Percentiles rank a stretch among this genome's conserved stretches.
Evolutionary conservation across 371 early-diverging fungal genomes (phyloP).

Genomic region (Smittium culicis): DNA sequence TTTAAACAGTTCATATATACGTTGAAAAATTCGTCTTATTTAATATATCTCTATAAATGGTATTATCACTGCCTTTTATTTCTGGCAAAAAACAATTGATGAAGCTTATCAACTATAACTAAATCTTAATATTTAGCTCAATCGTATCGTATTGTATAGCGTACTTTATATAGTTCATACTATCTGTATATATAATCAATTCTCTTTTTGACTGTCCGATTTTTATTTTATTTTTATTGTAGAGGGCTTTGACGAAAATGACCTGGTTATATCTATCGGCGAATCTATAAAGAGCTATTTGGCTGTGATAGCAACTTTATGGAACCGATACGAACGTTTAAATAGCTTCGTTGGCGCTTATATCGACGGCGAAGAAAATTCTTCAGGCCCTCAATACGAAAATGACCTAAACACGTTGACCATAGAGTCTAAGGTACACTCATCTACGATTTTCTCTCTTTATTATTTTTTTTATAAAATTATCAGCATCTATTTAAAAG

Average conservation of each 20-base stretch:
- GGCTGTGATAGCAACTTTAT: constrained; percentile 6
- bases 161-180: too few species aligned
- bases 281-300: constrained; percentile 3
- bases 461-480: not conserved
- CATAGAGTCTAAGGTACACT: not conserved
- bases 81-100: too few species aligned
- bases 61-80: too few species aligned
- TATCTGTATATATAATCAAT: too few species aligned
- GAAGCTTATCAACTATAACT: too few species aligned
- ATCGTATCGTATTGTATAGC: too few species aligned
- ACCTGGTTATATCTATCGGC: not conserved
- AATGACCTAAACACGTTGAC: constrained; percentile 2
- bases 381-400: not conserved
- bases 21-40: too few species aligned
- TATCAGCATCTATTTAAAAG: not conserved
- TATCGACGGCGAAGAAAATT: not conserved
- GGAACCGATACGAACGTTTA: constrained; percentile 5
- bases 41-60: too few species aligned
- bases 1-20: too few species aligned
- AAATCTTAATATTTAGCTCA: too few species aligned
- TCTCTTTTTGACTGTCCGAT: too few species aligned
- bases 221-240: too few species aligned
- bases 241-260: not conserved
- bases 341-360: not conserved
- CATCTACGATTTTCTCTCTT: not conserved